Base-by-base conservation (phyloP, 768 basidiomycete genomes). In the Suillus cothurnatus region DNA sequence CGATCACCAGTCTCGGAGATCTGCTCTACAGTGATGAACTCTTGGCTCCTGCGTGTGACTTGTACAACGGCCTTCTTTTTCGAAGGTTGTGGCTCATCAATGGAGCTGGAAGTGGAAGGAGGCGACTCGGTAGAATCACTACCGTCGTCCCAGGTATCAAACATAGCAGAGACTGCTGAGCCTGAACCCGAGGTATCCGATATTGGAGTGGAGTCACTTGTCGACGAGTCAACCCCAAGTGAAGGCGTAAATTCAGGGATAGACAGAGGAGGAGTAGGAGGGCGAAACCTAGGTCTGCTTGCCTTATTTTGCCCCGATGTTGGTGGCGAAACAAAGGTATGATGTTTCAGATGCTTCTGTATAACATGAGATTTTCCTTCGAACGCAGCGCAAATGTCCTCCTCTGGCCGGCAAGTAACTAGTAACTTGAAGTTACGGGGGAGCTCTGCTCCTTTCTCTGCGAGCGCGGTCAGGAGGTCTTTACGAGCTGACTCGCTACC, bases 391-490 rank as follows among this genome's bases (percentile, higher is more conserved):
- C 43, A 34, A n/a, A 64, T 43, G n/a, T 75, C 73, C 7, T 60
- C 66, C 32, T 78, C 74, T 2, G 72, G 71, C 15, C 74, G 77
- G 43, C 68, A 52, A 4, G 76, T 76, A 45, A 76, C 53, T 4
- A 76, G 47, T 41, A 76, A 65, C n/a, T 71, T 68, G 61, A 76
- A 68, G 62, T 70, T 70, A 2, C 39, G 19, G 6, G 76, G 75
- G 6, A 76, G 57, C 6, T 60, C 56, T 4, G 67, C 39, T 4
- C 60, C 50, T 49, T 43, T 53, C 19, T 47, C 45, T n/a, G 66
- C 60, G 45, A 78, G 28, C 32, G 68, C 58, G 6, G 36, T 34
- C 11, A 81, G 69, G 47, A 80, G 67, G 1, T 61, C 53, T 19
- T 64, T 61, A 23, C 73, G 72, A 62, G 31, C 34, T 9, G 61